Conservation (phyloP, 192 early-diverging fungal species). For the Diversispora epigaea region DNA sequence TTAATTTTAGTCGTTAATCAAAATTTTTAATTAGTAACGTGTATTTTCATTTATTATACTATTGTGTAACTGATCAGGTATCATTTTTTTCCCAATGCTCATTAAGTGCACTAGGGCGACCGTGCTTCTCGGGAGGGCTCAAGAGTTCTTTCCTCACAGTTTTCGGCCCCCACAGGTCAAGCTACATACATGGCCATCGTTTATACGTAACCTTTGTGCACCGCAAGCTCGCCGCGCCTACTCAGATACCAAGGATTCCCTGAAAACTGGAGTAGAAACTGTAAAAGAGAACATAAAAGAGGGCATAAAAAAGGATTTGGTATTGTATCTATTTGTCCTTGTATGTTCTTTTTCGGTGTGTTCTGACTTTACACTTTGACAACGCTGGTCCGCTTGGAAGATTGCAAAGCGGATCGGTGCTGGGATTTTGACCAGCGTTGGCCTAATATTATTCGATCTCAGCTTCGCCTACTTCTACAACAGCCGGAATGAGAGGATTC, state of each 20-base stretch:
- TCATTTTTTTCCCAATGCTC: background rate
- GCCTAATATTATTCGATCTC: constrained; percentile 2
- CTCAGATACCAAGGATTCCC: constrained; percentile 19
- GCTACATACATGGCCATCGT: constrained; percentile 13
- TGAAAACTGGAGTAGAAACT: constrained; percentile 13
- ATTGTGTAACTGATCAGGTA: too few relatives aligned
- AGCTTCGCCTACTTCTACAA: constrained; percentile 8
- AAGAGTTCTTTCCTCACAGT: constrained; percentile 21
- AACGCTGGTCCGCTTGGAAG: constrained; percentile 1
- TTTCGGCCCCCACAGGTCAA: constrained; percentile 4
- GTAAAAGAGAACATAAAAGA: constrained; percentile 21
- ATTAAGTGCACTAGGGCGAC: background rate
- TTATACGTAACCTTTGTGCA: background rate
- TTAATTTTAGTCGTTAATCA: too few relatives aligned
- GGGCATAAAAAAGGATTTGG: constrained; percentile 5
- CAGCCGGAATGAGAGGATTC: background rate
- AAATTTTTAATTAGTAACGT: too few relatives aligned
- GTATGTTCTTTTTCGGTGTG: constrained; percentile 20
- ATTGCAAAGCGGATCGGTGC: constrained; percentile 8
- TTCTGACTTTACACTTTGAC: constrained; percentile 21
- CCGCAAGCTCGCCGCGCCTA: background rate
- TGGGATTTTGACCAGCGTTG: background rate
- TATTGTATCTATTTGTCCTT: constrained; percentile 15
- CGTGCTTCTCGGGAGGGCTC: constrained; percentile 6
- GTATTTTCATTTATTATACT: too few relatives aligned